A percentile compares a stretch with the other conserved stretches of the same genome.
phyloP scores from a whole-genome alignment of 306 rosid species.

The Albizia julibrissin region DNA sequence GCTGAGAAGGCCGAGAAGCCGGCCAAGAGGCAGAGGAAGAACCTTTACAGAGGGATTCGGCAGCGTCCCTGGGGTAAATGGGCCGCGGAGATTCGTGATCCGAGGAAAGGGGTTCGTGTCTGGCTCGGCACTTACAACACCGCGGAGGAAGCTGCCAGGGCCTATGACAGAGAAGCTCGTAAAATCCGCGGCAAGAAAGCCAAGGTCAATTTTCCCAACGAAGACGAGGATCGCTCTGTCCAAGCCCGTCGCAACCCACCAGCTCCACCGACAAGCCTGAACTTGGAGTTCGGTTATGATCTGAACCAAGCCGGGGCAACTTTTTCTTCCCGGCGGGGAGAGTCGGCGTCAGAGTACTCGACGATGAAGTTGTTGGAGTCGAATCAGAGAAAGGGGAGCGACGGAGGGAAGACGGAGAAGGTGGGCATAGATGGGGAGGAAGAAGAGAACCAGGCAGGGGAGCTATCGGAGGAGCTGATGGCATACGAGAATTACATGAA shows the following conservation, averaged over 20 bases:
- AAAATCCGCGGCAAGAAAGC: constrained; percentile 89
- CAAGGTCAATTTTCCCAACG: constrained; percentile 90
- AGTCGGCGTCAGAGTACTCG: constrained; percentile 41
- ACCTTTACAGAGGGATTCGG: constrained; percentile 85
- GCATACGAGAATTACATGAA: constrained; percentile 79
- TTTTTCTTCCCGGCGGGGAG: constrained; percentile 35
- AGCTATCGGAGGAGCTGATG: constrained; percentile 75
- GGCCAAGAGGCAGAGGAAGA: constrained; percentile 74
- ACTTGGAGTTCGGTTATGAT: constrained; percentile 54
- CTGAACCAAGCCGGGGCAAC: constrained; percentile 48
- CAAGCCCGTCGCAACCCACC: constrained; percentile 30
- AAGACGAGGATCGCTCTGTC: constrained; percentile 38
- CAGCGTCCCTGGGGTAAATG: constrained; percentile 98
- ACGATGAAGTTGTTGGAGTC: constrained; percentile 28
- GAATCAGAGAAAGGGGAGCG: constrained; percentile 27
- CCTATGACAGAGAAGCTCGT: constrained; percentile 91
- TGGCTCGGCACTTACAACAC: constrained; percentile 98
- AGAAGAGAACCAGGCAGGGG: constrained; percentile 52
- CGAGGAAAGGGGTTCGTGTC: constrained; percentile 89
- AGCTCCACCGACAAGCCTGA: constrained; percentile 24
- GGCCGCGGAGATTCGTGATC: constrained; percentile 97
- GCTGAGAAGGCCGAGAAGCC: constrained; percentile 55
- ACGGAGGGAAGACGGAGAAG: constrained; percentile 22
- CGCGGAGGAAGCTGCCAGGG: constrained; percentile 92
- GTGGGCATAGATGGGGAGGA: constrained; percentile 13